Evolutionary conservation across 1,139 yeast genomes (phyloP).

Genomic region (Pichia sp.): DNA sequence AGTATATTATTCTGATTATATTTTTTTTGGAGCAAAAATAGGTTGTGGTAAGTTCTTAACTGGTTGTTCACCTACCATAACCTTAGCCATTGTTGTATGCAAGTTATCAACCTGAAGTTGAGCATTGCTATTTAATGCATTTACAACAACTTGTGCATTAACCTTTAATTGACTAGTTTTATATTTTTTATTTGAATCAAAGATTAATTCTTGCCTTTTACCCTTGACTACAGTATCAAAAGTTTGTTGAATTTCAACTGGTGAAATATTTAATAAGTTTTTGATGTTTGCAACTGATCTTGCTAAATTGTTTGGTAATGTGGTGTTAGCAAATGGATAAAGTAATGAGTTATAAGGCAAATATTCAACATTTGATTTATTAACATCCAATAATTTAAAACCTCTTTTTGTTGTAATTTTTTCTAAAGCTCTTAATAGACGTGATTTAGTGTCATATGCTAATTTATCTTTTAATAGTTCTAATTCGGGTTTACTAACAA

Average conservation of each 20-base stretch:
- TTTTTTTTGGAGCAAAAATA: constrained; percentile 17
- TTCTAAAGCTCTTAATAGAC: constrained; percentile 26
- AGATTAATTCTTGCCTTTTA: constrained; percentile 21
- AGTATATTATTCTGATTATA: neutral
- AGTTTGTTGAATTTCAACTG: constrained; percentile 17
- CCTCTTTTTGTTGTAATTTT: constrained; percentile 22
- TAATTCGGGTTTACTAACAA: constrained; percentile 16
- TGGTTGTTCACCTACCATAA: constrained; percentile 17
- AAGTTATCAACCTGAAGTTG: constrained; percentile 26
- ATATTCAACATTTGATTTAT: constrained; percentile 11
- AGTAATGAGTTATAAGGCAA: constrained; percentile 15
- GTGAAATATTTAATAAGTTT: constrained; percentile 14
- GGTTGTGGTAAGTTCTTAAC: constrained; percentile 22
- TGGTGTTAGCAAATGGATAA: constrained; percentile 25
- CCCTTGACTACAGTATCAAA: constrained; percentile 25
- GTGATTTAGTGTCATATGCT: constrained; percentile 23
- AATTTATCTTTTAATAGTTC: constrained; percentile 23
- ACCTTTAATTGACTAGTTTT: constrained; percentile 21
- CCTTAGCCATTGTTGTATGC: constrained; percentile 17
- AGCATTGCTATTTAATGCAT: constrained; percentile 26
- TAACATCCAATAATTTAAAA: constrained; percentile 15
- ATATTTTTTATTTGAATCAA: constrained; percentile 16
- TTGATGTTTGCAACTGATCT: constrained; percentile 14
- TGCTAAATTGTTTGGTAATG: constrained; percentile 16
- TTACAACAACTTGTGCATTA: constrained; percentile 27